These are phyloP conservation scores for Gamsiella multidivaricata DNA, from an alignment of 192 early-diverging fungal genomes.

Conservation along the genomic window DNA sequence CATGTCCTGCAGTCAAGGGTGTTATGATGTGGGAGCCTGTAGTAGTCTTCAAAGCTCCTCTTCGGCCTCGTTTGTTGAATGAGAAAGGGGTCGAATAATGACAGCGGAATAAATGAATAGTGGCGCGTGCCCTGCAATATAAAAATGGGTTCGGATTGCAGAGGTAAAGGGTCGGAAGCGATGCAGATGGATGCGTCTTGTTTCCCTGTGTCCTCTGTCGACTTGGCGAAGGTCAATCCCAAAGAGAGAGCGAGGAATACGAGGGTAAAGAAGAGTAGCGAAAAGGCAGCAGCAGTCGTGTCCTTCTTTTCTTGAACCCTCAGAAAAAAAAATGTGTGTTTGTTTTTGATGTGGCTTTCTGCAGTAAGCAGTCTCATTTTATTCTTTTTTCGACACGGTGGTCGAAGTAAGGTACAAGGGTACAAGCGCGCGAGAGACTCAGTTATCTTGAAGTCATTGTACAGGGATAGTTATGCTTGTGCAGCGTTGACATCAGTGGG, in stretches of 20 bases:
- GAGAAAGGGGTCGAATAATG: not conserved
- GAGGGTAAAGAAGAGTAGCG: conserved; percentile 2
- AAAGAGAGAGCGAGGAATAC: conserved; percentile 3
- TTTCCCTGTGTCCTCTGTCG: conserved; percentile 12
- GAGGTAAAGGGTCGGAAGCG: too few species aligned
- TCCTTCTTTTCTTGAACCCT: not conserved
- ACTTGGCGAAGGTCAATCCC: conserved; percentile 16
- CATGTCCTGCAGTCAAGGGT: conserved; percentile 56
- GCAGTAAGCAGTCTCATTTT: not conserved
- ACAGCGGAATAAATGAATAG: not conserved
- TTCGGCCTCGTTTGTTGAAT: not conserved
- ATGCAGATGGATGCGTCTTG: too few species aligned
- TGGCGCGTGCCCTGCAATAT: too few species aligned
- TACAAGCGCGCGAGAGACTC: too few species aligned
- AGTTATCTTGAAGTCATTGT: too few species aligned
- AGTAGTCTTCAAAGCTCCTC: not conserved
- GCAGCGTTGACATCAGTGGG: too few species aligned
- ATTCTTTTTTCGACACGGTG: not conserved
- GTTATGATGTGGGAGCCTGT: not conserved
- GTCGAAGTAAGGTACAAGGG: too few species aligned
- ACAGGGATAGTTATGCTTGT: too few species aligned
- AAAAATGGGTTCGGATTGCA: conserved; percentile 2
- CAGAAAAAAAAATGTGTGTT: conserved; percentile 7
- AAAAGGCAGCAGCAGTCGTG: not conserved
- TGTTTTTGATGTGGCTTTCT: not conserved